Evolutionary conservation across 2,329 filamentous ascomycete species (phyloP).

Genomic region (Pleoardoris graminearum): DNA sequence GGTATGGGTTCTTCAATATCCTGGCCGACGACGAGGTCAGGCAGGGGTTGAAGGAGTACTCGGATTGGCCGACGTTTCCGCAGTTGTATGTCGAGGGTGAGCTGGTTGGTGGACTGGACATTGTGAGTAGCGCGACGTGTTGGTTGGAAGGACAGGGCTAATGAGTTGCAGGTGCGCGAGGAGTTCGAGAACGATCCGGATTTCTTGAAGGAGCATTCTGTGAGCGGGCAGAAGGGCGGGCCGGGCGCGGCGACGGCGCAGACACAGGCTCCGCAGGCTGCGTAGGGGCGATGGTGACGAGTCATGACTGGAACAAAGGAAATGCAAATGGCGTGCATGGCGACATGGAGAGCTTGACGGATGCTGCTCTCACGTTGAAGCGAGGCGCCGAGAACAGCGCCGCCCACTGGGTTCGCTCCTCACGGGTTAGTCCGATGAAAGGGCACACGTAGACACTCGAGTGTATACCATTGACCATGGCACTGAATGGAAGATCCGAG

Average conservation of each 20-base stretch:
- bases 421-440: too few species aligned
- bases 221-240: conserved; percentile 33
- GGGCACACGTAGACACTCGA: too few species aligned
- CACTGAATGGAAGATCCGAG: too few species aligned
- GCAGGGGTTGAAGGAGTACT: conserved; percentile 93
- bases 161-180: conserved; percentile 74
- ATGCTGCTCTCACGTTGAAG: too few species aligned
- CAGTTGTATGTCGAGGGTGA: conserved; percentile 92
- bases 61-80: conserved; percentile 98
- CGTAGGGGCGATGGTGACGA: background rate
- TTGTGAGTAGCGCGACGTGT: conserved; percentile 70
- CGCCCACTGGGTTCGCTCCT: too few species aligned
- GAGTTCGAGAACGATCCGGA: conserved; percentile 82
- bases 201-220: conserved; percentile 75
- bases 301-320: too few species aligned
- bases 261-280: conserved; percentile 7
- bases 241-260: conserved; percentile 11
- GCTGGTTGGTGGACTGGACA: conserved; percentile 90
- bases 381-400: too few species aligned
- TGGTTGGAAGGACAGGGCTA: conserved; percentile 26
- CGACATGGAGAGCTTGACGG: too few species aligned
- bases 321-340: too few species aligned
- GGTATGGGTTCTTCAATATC: conserved; percentile 99
- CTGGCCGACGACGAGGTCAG: conserved; percentile 95
- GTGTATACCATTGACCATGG: too few species aligned